phyloP scores from a whole-genome alignment of 352 stramenopile species.

The Phytopythium delawarense region DNA sequence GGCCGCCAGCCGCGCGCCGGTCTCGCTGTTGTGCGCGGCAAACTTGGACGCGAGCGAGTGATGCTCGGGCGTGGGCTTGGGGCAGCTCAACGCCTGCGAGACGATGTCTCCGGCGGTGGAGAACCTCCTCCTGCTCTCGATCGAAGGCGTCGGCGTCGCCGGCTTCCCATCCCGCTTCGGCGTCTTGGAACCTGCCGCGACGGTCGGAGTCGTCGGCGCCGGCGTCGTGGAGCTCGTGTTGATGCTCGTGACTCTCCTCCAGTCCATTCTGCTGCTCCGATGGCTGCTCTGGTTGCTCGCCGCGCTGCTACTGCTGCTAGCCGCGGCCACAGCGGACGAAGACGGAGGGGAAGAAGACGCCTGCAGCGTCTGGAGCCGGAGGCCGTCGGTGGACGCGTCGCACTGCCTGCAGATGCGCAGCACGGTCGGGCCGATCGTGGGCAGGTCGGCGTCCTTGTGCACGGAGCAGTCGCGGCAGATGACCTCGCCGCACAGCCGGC shows the following conservation, averaged over 20 bases:
- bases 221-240: too few species aligned
- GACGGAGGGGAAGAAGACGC: background rate
- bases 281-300: background rate
- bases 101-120: background rate
- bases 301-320: background rate
- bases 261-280: background rate
- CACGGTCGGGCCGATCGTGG: constrained; percentile 55
- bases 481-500: constrained; percentile 68
- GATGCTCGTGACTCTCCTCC: background rate
- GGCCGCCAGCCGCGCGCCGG: background rate
- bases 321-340: background rate
- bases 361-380: background rate
- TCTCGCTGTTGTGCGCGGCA: background rate
- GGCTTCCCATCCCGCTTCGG: background rate
- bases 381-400: constrained; percentile 16
- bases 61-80: constrained; percentile 10
- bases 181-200: background rate
- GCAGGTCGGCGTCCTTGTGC: constrained; percentile 65
- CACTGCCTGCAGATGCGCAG: constrained; percentile 66
- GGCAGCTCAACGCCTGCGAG: constrained; percentile 15
- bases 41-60: constrained; percentile 4
- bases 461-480: constrained; percentile 74
- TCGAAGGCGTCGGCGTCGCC: background rate
- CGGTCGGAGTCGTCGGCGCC: background rate
- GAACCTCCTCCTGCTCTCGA: constrained; percentile 12